Evolutionary conservation across 2,329 filamentous ascomycete genomes (phyloP), one percentile per base, ranked within the genome.

Genomic region (Fusarium haematococcum): DNA sequence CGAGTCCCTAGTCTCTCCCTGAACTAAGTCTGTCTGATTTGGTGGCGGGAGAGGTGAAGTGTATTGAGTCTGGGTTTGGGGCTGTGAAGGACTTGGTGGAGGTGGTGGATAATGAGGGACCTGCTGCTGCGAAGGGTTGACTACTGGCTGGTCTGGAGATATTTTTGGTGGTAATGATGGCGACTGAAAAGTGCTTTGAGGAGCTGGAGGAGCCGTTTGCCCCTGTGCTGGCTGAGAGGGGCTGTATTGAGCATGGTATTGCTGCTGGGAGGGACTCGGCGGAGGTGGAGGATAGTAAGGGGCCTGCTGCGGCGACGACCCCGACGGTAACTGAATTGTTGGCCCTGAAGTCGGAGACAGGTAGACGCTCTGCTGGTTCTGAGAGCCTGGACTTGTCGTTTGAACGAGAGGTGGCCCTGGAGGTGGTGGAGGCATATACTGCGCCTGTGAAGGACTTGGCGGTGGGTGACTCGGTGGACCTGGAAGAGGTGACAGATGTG

Each of bases 381-480:
- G 43, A 5, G 68, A 32, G 2, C 2, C 14, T 1, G 25, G 20
- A 3, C 13, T 14, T 8, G 52, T 56, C 9, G 18, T 32, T n/a
- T 65, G 67, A 14, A 18, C 6, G 23, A 67, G 67, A n/a, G 63
- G 71, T 32, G 71, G 58, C 4, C 68, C 67, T 11, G 61, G 71
- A 2, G 69, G 58, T 4, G 68, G 61, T 3, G 62, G 65, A 6
- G 60, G 64, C 5, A 50, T 11, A 30, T 65, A 39, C 6, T n/a
- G 23, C 5, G 33, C 52, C 50, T 57, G 52, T 6, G 57, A 57
- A 50, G 69, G 69, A 35, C 62, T 63, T 4, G 23, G 7, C 1
- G 45, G 18, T 3, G 10, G 27, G 13, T 60, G 59, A 4, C 27
- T 45, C 9, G 70, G 35, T 0, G 58, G 41, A 8, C 58, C 58